Evolutionary conservation across 129 eudicot genomes (phyloP).

Genomic region (Tanacetum coccineum): DNA sequence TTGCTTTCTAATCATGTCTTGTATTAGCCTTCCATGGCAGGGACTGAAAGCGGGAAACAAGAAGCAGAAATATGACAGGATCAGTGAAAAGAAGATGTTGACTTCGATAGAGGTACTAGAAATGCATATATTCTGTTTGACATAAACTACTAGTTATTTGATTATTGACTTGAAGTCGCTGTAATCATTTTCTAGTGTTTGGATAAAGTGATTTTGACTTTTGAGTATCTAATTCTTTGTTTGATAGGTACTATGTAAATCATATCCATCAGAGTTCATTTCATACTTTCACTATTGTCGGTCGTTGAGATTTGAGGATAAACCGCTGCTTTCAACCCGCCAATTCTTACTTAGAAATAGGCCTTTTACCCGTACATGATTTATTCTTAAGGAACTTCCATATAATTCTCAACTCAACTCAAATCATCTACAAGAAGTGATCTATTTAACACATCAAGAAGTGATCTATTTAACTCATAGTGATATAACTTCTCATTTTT

Average conservation of each 20-base stretch:
- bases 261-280: constrained; percentile 89
- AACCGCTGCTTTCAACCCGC: too few species aligned
- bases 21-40: constrained; percentile 96
- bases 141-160: not conserved
- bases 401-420: too few species aligned
- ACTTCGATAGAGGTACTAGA: constrained; percentile 82
- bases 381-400: too few species aligned
- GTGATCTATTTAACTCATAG: not conserved
- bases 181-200: not conserved
- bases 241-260: constrained; percentile 84
- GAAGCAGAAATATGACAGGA: constrained; percentile 95
- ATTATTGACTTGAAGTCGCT: not conserved
- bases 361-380: too few species aligned
- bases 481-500: not conserved
- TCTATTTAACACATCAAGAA: too few species aligned
- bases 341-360: too few species aligned
- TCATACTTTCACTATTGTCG: constrained; percentile 94
- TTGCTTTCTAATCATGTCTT: not conserved
- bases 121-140: not conserved
- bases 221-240: not conserved
- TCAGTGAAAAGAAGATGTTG: constrained; percentile 94
- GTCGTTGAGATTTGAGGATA: constrained; percentile 94
- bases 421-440: too few species aligned
- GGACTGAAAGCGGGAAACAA: constrained; percentile 96
- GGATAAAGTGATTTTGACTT: not conserved